Evolutionary conservation across 2,329 filamentous ascomycete genomes (phyloP).

Genomic region (Elsinoe necatrix): DNA sequence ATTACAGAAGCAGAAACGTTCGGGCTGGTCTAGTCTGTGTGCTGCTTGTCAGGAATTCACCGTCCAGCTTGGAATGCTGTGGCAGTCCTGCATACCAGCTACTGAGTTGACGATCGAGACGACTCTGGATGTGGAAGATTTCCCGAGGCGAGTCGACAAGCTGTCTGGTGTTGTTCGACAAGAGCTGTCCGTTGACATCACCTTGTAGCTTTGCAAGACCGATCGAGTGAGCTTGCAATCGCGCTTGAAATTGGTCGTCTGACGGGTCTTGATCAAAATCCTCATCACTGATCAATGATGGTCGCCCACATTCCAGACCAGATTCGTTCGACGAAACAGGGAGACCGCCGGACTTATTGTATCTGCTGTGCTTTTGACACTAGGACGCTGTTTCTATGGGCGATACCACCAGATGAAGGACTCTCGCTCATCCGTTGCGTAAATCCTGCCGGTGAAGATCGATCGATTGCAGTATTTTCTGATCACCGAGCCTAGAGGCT

Average conservation of each 20-base stretch:
- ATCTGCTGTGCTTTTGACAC: background rate
- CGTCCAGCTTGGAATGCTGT: background rate
- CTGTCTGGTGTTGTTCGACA: background rate
- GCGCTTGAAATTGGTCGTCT: background rate
- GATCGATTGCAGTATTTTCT: slow-evolving; percentile 16
- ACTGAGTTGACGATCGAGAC: slow-evolving; percentile 2
- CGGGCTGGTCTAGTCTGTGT: background rate
- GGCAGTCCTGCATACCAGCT: slow-evolving; percentile 1
- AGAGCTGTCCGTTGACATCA: slow-evolving; percentile 1
- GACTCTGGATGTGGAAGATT: slow-evolving; percentile 1
- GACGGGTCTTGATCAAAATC: slow-evolving; percentile 1
- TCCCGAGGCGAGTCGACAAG: background rate
- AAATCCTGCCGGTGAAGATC: slow-evolving; percentile 12
- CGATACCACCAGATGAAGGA: no score
- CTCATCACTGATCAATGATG: slow-evolving; percentile 1
- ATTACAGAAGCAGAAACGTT: background rate
- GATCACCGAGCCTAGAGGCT: slow-evolving; percentile 13
- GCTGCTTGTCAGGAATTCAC: background rate
- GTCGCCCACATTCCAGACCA: background rate
- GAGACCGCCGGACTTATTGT: background rate
- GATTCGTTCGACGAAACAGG: slow-evolving; percentile 6
- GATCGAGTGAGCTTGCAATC: background rate
- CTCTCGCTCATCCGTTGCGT: background rate
- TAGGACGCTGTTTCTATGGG: no score
- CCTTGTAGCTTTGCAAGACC: slow-evolving; percentile 6